These are phyloP conservation scores for Kappamyces sp. DNA, from an alignment of 192 early-diverging fungal species.

Conservation along the genomic window DNA sequence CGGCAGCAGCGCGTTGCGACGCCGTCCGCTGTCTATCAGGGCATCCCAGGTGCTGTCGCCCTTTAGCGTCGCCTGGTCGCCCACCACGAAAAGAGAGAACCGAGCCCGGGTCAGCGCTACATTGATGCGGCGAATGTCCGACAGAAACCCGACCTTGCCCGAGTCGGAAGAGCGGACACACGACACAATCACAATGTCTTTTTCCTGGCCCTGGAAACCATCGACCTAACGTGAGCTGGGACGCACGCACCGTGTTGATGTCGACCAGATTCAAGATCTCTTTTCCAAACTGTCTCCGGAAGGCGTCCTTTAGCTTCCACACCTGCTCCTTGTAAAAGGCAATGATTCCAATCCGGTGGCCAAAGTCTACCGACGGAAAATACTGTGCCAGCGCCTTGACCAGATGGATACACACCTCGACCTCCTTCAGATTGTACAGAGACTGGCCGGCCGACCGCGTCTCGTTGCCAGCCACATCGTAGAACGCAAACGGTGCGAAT, in stretches of 20 bases:
- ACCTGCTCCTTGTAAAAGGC: slow-evolving; percentile 91
- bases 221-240: slow-evolving; percentile 45
- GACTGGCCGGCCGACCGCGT: slow-evolving; percentile 54
- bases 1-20: slow-evolving; percentile 24
- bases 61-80: slow-evolving; percentile 57
- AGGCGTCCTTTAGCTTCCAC: slow-evolving; percentile 58
- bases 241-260: slow-evolving; percentile 72
- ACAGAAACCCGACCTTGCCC: slow-evolving; percentile 72
- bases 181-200: slow-evolving; percentile 93
- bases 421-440: slow-evolving; percentile 75
- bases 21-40: slow-evolving; percentile 64
- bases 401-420: slow-evolving; percentile 63
- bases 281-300: slow-evolving; percentile 59
- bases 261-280: slow-evolving; percentile 67
- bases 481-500: slow-evolving; percentile 75
- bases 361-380: slow-evolving; percentile 60
- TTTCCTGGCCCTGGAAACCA: slow-evolving; percentile 97
- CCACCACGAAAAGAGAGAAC: slow-evolving; percentile 75
- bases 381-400: slow-evolving; percentile 57
- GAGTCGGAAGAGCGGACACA: slow-evolving; percentile 72
- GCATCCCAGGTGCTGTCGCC: slow-evolving; percentile 64
- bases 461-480: slow-evolving; percentile 68
- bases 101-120: slow-evolving; percentile 84
- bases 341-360: slow-evolving; percentile 73
- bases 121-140: slow-evolving; percentile 82